Evolutionary conservation across 441 rosid species (phyloP).

Genomic region (Erysimum pusillum): DNA sequence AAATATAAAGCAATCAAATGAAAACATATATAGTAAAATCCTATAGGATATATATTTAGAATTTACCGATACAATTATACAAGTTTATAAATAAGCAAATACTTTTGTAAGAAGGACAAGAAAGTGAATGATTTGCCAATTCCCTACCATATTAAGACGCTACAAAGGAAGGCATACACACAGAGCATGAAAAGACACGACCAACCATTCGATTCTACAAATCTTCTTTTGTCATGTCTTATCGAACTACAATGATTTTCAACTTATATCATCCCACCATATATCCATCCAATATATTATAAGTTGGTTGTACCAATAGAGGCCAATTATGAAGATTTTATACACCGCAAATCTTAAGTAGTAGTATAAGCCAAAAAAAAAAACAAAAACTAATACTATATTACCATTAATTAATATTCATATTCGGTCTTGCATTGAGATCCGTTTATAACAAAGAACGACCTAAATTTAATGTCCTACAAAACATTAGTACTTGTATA

Average conservation of each 20-base stretch:
- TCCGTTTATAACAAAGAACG: background rate
- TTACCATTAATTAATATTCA: background rate
- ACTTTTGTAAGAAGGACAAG: slow-evolving; percentile 47
- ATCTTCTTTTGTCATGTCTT: slow-evolving; percentile 52
- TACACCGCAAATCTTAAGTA: slow-evolving; percentile 1
- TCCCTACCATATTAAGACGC: slow-evolving; percentile 47
- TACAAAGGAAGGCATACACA: slow-evolving; percentile 32
- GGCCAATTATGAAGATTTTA: background rate
- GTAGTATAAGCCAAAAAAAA: no score
- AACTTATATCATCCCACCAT: slow-evolving; percentile 23
- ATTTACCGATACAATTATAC: no score
- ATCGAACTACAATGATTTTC: slow-evolving; percentile 36
- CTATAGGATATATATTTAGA: background rate
- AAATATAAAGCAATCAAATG: background rate
- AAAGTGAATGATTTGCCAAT: slow-evolving; percentile 57
- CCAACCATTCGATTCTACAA: slow-evolving; percentile 50
- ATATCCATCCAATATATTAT: background rate
- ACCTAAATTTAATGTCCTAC: background rate
- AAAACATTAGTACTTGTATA: background rate
- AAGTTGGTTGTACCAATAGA: slow-evolving; percentile 8
- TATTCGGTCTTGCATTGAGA: slow-evolving; percentile 3
- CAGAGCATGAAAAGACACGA: slow-evolving; percentile 47
- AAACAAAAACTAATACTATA: no score
- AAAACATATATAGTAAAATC: background rate
- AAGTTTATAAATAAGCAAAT: slow-evolving; percentile 7